Conservation (phyloP, 2,329 filamentous ascomycete genomes). For the Xylaria sp. region DNA sequence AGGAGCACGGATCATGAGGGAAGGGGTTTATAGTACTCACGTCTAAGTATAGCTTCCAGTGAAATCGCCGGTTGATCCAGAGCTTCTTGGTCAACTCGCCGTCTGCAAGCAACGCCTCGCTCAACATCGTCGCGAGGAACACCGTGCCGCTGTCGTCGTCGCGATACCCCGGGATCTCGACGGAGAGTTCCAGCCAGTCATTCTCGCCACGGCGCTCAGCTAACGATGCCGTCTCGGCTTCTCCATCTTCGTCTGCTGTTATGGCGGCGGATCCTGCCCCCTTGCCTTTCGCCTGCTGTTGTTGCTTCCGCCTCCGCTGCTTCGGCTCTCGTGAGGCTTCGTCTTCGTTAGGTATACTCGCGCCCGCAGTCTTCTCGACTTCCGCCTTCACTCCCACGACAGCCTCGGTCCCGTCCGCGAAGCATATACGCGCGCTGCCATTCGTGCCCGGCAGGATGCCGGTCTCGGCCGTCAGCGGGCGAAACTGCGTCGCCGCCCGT, state of each 20-base stretch:
- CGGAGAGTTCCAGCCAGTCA: constrained; percentile 88
- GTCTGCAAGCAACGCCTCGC: constrained; percentile 82
- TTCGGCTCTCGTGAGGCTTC: constrained; percentile 20
- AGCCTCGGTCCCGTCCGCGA: constrained; percentile 94
- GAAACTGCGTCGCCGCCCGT: constrained; percentile 84
- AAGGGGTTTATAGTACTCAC: constrained; percentile 62
- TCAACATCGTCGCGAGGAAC: constrained; percentile 87
- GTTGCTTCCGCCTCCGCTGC: constrained; percentile 42
- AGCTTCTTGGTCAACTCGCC: constrained; percentile 75
- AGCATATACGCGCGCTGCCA: constrained; percentile 91
- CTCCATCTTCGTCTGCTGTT: constrained; percentile 41
- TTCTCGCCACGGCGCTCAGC: constrained; percentile 54
- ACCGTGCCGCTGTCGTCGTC: constrained; percentile 92
- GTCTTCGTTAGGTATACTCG: constrained; percentile 14
- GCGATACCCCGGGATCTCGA: constrained; percentile 89
- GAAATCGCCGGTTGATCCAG: constrained; percentile 89
- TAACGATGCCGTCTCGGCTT: constrained; percentile 46
- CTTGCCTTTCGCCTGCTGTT: constrained; percentile 40
- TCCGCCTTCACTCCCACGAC: constrained; percentile 96
- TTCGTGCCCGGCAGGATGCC: constrained; percentile 90
- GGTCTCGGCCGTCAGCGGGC: constrained; percentile 88
- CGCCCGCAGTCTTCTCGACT: constrained; percentile 67
- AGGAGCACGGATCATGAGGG: neutral
- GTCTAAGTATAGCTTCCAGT: constrained; percentile 97
- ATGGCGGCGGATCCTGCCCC: constrained; percentile 40